Evolutionary conservation across 2,329 filamentous ascomycete species (phyloP), one percentile per base, ranked within the genome.

Genomic region (Talaromyces verruculosus): DNA sequence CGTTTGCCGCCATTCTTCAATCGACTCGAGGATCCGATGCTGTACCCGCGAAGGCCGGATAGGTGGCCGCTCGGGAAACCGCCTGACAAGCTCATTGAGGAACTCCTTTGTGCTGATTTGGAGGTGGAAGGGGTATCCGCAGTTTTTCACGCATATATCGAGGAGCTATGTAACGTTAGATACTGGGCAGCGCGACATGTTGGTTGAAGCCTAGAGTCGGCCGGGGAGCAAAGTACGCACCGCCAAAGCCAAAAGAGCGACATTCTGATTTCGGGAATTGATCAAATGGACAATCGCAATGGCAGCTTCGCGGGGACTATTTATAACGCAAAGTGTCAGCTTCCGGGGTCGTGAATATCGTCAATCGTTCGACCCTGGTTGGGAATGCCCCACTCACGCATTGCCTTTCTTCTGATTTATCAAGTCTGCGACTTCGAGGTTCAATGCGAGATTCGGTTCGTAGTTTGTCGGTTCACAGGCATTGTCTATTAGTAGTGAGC

Each of bases 71-170:
- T 99, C 95, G 58, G 95, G 95, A 74, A 99, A 99, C 70, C 95
- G 88, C 71, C 95, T 89, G 68, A 99, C 95, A 67, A 99, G 88
- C 82, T 99, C 95, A 81, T 99, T 99, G 73, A 99, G 88, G 73
- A 99, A 99, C 75, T 99, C 95, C 79, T 99, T 99, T 71, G 95
- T 98, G 79, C 91, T 93, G 76, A 99, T 97, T 80, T 99, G 95
- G 66, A 99, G 88, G 76, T 99, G 95, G 80, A 99, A 99, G 0
- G 95, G 93, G 77, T 99, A 99, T 73, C 95, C 95, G 85, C 95
- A 99, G 82, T 99, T 99, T 84, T 99, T 99, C 80, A 98, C 95
- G 80, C 95, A 98, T 69, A 98, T 98, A 78, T 99, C 95, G 76
- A 99, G 91, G 71, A 99, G 87, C 82, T 89, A 73, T 76, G 33